Evolutionary conservation across 257 asterid genomes (phyloP), one percentile per base, ranked within the genome.

Genomic region (Primulina huaijiensis): DNA sequence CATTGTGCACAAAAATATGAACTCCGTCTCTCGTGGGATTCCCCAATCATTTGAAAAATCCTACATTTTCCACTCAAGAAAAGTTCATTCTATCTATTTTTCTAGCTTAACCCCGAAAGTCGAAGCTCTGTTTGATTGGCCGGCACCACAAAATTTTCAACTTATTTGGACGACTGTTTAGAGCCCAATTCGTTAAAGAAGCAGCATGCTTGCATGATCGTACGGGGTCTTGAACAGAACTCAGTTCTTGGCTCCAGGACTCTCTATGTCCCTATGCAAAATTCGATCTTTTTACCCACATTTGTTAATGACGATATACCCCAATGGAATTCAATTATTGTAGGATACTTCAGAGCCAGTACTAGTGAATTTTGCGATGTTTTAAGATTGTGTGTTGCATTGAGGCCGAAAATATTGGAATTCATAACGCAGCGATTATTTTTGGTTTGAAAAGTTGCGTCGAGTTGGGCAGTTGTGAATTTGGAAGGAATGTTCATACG

Each of bases 381-480:
- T 50, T 62, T 83, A 55, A 72, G 72, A 69, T 34, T 78, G 52
- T 83, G 78, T 61, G 67, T 64, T 38, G 68, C 80, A 27, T 59
- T 83, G 73, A 76, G 84, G 80, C 76, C 38, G 61, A 73, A 52
- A 35, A 71, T 23, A 62, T 82, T 60, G 86, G 79, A 35, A 25
- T 80, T 52, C 81, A 73, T 65, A 50, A 81, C 69, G 75, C 77
- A 35, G 80, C 89, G 3, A 59, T 85, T 52, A 82, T 74, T n/a
- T 85, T 80, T 56, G 80, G 78, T 16, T 68, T 87, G 80, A 87
- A 85, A 71, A 83, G 94, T 40, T 81, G 90, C 62, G 74, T 66
- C 40, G 67, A 67, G 60, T 68, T 80, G 77, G 79, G 86, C 30
- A 19, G n/a, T 55, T 67, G 67, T 35, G 68, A 64, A 17, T 83